Evolutionary conservation across 1,139 yeast species (phyloP), one percentile per base, ranked within the genome.

Genomic region (Magnusiomyces sp.): DNA sequence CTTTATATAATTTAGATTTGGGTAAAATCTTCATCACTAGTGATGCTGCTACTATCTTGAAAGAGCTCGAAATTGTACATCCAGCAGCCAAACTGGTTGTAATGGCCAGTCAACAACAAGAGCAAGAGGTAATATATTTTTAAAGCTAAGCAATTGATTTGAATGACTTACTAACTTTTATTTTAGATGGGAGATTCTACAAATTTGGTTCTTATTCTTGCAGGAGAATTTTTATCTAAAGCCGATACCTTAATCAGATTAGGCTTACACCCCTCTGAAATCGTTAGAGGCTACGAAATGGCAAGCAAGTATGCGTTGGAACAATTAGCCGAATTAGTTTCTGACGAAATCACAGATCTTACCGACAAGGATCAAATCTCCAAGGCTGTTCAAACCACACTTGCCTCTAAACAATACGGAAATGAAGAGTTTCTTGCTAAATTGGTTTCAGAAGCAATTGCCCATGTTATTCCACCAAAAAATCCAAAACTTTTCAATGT

Each of bases 41-140:
- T 60, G 98, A 94, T 68, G 97, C 97, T 13, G 96, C 97, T 41
- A 92, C 98, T 10, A 92, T 92, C 82, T 74, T 92, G 56, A 79
- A 86, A 59, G 97, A 94, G 67, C 73, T 92, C 52, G 97, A 92
- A 59, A 87, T 94, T 56, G 92, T 92, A 45, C 98, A 92, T 66
- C 98, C 98, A 6, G 97, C 97, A 1, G 98, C 94, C 19, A 92
- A 92, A 69, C 80, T 92, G 45, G 77, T 92, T 57, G 95, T 92
- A 53, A 88, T 89, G 97, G 96, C 97, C 23, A 81, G 95, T 19
- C 88, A 90, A 64, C 98, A 92, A 71, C 98, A 92, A 70, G 96
- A 92, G 66, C 77, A 82, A 59, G 98, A 92, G 31, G 45, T 43
- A 33, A 20, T 38, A 17, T 9, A 5, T 16, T 10, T 16, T 38